Conservation (phyloP, 163 green algal species). For the Scenedesmus sp. region DNA sequence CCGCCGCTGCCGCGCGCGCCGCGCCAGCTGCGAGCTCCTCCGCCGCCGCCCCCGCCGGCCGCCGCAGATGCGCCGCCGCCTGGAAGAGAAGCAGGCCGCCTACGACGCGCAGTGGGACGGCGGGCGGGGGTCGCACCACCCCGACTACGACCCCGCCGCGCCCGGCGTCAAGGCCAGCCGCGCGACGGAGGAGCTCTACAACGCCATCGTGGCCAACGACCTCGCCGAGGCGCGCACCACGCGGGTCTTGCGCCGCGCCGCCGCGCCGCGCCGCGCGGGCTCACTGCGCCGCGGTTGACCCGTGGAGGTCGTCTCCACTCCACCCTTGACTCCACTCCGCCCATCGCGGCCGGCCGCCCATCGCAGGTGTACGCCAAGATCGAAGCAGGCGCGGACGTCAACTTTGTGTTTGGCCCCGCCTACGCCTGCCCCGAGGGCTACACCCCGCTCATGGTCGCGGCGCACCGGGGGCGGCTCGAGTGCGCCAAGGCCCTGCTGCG, state of each 20-base stretch:
- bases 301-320: conserved; percentile 27
- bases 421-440: conserved; percentile 88
- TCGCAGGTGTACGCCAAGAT: conserved; percentile 93
- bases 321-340: no score
- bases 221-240: conserved; percentile 54
- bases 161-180: conserved; percentile 46
- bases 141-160: conserved; percentile 88
- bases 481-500: conserved; percentile 88
- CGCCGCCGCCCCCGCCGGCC: no score
- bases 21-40: no score
- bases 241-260: neutral
- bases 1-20: no score
- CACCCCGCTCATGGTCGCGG: conserved; percentile 93
- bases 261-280: neutral
- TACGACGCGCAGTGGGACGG: conserved; percentile 76
- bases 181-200: conserved; percentile 92
- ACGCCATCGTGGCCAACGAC: conserved; percentile 90
- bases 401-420: conserved; percentile 89
- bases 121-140: conserved; percentile 82
- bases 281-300: no score
- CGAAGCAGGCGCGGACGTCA: conserved; percentile 90
- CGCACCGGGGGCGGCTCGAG: conserved; percentile 77
- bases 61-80: conserved; percentile 55
- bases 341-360: no score
- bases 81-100: conserved; percentile 64